Evolutionary conservation across 306 rosid species (phyloP).

Genomic region (Vigna angularis): DNA sequence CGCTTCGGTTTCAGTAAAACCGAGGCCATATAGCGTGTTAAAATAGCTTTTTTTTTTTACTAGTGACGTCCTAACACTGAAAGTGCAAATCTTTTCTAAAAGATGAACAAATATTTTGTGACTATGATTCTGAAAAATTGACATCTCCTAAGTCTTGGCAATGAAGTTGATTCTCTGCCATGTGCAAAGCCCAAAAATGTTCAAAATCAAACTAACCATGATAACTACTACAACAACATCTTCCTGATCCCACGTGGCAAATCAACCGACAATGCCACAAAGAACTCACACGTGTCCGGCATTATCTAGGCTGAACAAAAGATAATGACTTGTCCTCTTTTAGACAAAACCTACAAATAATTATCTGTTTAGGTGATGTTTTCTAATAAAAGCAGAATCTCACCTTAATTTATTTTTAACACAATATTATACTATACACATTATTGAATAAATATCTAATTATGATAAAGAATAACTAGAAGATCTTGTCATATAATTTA

Average conservation of each 20-base stretch:
- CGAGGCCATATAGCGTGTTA: no score
- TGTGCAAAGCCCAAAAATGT: background rate
- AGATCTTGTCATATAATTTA: background rate
- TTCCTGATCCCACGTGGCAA: background rate
- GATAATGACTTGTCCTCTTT: background rate
- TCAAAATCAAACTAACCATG: conserved; percentile 1
- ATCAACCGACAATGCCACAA: background rate
- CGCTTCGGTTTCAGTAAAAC: no score
- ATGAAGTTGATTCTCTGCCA: no score
- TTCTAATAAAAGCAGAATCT: no score
- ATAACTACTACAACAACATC: background rate
- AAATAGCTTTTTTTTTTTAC: no score
- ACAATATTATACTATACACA: no score
- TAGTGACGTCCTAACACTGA: no score
- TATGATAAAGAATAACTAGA: background rate
- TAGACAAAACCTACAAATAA: background rate
- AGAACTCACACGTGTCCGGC: conserved; percentile 22
- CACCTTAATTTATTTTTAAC: background rate
- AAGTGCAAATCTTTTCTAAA: background rate
- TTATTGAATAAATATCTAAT: background rate
- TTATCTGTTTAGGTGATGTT: no score
- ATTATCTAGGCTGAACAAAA: background rate
- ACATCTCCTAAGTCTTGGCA: background rate
- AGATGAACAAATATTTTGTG: background rate
- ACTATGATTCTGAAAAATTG: background rate